These are phyloP conservation scores for Vitis hybrid DNA, from an alignment of 177 flowering plant genomes.

Conservation along the genomic window DNA sequence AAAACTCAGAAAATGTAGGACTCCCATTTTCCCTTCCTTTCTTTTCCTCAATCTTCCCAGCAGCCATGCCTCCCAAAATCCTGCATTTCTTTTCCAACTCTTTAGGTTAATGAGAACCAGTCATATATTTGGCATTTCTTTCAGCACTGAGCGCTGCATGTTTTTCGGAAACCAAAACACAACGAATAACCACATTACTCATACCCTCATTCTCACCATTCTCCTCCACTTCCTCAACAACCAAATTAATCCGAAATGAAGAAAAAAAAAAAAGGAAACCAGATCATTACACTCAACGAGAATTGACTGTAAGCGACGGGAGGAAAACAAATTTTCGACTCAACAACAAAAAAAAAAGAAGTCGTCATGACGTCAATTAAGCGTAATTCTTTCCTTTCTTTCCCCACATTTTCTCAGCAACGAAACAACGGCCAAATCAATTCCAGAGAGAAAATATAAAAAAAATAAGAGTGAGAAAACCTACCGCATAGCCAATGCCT, in stretches of 20 bases:
- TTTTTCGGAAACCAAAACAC: too few relatives aligned
- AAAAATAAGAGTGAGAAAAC: background rate
- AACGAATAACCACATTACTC: too few relatives aligned
- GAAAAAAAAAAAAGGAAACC: background rate
- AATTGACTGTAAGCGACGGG: too few relatives aligned
- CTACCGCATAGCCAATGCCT: background rate
- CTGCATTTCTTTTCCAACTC: background rate
- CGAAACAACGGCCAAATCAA: background rate
- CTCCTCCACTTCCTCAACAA: background rate
- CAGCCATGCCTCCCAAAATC: background rate
- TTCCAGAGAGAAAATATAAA: background rate
- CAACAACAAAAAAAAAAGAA: background rate
- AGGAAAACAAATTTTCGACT: too few relatives aligned
- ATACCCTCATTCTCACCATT: too few relatives aligned
- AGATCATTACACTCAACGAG: background rate
- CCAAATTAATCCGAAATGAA: background rate
- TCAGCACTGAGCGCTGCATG: too few relatives aligned
- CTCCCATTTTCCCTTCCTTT: background rate
- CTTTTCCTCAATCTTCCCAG: background rate
- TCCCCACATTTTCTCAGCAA: background rate
- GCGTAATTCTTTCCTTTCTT: background rate
- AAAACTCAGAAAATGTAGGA: background rate
- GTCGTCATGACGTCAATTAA: background rate
- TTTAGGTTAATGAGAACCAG: background rate
- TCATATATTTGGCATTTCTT: too few relatives aligned